A percentile compares a stretch with the other conserved stretches of the same genome.
Evolutionary conservation across 1,284 basidiomycete species (phyloP).

Genomic region (Xerocomus minutiporus): DNA sequence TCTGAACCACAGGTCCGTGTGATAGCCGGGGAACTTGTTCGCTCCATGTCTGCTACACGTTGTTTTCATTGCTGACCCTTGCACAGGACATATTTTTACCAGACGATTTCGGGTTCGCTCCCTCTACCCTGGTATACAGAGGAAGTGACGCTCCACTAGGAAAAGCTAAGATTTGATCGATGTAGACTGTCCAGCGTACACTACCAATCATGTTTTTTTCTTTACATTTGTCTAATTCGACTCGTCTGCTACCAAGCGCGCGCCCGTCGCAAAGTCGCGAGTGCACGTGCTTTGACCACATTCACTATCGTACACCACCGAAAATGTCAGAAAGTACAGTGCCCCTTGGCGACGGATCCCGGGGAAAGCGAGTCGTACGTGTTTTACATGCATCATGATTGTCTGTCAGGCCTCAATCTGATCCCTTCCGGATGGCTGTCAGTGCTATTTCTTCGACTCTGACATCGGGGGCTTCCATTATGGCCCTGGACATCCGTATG

Average conservation of each 20-base stretch:
- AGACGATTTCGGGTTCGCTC: slow-evolving; percentile 76
- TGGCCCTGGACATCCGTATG: slow-evolving; percentile 87
- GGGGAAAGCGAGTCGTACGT: slow-evolving; percentile 84
- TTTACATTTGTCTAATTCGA: not conserved
- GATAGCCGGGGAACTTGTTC: slow-evolving; percentile 72
- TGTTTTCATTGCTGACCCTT: slow-evolving; percentile 11
- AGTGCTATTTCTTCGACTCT: slow-evolving; percentile 98
- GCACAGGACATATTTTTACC: slow-evolving; percentile 58
- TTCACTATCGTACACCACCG: slow-evolving; percentile 16
- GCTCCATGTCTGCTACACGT: slow-evolving; percentile 21
- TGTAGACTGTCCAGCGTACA: slow-evolving; percentile 7
- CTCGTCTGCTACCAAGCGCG: not conserved
- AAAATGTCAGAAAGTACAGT: slow-evolving; percentile 52
- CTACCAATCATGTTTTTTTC: slow-evolving; percentile 8
- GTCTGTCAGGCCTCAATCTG: not conserved
- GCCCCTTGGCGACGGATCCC: slow-evolving; percentile 66
- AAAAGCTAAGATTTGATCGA: slow-evolving; percentile 41
- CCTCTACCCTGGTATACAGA: slow-evolving; percentile 72
- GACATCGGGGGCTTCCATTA: slow-evolving; percentile 99
- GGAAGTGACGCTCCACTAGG: slow-evolving; percentile 43
- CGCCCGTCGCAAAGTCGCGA: not conserved
- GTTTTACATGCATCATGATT: slow-evolving; percentile 8
- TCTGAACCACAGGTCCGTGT: slow-evolving; percentile 57
- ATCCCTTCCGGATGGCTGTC: slow-evolving; percentile 4
- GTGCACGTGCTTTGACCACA: slow-evolving; percentile 19